Conservation (phyloP, 495 filamentous ascomycete genomes). For the Tuber microsphaerosporum region DNA sequence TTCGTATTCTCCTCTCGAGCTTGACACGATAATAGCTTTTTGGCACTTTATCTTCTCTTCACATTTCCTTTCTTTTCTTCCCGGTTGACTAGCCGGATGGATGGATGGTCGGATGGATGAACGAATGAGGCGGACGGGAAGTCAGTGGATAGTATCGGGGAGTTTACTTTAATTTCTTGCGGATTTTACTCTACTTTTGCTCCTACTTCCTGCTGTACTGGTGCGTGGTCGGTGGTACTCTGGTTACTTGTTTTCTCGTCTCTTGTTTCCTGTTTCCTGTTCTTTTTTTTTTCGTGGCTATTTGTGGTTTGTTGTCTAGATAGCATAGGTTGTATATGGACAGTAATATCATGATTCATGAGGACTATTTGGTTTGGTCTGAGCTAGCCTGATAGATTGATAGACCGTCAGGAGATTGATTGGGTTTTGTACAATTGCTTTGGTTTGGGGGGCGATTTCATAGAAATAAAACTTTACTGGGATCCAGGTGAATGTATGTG, state of each 20-base stretch:
- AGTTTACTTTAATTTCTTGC: background rate
- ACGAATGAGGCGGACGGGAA: background rate
- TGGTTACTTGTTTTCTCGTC: background rate
- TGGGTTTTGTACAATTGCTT: background rate
- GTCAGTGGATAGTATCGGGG: background rate
- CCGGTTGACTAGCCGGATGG: background rate
- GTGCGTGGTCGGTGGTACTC: conserved; percentile 4
- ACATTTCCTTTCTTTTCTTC: background rate
- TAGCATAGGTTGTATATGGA: conserved; percentile 5
- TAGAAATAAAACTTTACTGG: background rate
- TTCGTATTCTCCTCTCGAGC: background rate
- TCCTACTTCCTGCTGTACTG: background rate
- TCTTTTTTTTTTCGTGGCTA: background rate
- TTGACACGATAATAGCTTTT: conserved; percentile 3
- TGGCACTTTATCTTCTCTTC: background rate
- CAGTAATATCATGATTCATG: conserved; percentile 7
- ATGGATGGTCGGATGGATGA: background rate
- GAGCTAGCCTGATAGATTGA: background rate
- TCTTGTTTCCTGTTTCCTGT: conserved; percentile 3
- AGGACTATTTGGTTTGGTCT: background rate
- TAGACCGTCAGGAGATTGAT: too few species aligned
- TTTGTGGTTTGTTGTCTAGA: conserved; percentile 5
- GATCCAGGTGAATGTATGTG: background rate
- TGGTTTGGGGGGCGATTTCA: background rate
- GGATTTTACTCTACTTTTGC: background rate